phyloP scores from a whole-genome alignment of 129 eudicot species.

The Pulicaria dysenterica region DNA sequence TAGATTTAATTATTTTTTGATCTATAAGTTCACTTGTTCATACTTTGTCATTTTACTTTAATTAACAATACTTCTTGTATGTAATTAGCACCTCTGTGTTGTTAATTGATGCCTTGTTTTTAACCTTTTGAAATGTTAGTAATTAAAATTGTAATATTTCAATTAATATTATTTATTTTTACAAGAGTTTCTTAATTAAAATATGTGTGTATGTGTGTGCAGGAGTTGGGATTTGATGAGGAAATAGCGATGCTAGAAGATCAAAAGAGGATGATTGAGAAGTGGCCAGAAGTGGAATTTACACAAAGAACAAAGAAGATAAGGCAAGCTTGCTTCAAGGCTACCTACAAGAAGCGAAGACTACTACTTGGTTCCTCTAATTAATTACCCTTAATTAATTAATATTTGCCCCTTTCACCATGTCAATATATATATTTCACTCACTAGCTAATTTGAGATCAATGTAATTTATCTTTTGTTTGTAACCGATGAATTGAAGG shows the following conservation, averaged over 20 bases:
- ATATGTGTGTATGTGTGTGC: background rate
- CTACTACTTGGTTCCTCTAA: constrained; percentile 7
- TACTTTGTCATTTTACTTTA: too few species aligned
- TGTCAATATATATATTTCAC: background rate
- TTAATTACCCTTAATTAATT: background rate
- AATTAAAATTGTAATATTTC: too few species aligned
- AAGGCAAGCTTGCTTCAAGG: constrained; percentile 83
- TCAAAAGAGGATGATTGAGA: constrained; percentile 54
- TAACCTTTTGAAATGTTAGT: too few species aligned
- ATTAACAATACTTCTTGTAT: too few species aligned
- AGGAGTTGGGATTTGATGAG: constrained; percentile 65
- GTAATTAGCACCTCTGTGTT: too few species aligned
- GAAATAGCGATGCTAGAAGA: constrained; percentile 65
- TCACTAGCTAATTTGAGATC: background rate
- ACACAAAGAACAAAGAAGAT: constrained; percentile 61
- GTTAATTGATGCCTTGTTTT: too few species aligned
- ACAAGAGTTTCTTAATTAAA: background rate
- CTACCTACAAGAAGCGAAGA: constrained; percentile 79
- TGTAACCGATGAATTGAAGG: too few species aligned
- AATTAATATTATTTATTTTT: background rate
- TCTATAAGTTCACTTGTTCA: too few species aligned
- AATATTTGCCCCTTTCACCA: background rate
- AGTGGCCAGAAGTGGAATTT: constrained; percentile 49
- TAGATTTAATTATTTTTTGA: too few species aligned
- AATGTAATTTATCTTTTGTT: too few species aligned